phyloP scores from a whole-genome alignment of 345 rosid genomes.

The Brassica nigra region DNA sequence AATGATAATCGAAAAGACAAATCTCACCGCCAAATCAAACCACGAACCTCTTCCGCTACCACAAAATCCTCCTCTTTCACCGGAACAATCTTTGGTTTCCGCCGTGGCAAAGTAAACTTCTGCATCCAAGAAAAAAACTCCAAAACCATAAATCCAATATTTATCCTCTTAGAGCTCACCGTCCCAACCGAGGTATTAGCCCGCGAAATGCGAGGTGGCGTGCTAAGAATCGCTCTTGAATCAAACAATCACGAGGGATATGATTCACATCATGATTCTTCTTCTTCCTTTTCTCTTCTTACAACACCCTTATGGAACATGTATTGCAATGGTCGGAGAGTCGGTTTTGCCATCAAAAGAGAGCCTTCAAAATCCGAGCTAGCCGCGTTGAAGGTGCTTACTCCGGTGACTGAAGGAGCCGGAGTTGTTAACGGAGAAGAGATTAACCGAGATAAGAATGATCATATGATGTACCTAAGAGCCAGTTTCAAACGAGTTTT shows the following conservation, averaged over 20 bases:
- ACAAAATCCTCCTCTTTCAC: conserved; percentile 46
- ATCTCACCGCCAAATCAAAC: conserved; percentile 9
- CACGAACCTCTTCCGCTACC: conserved; percentile 21
- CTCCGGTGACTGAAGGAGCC: conserved; percentile 59
- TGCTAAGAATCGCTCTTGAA: conserved; percentile 62
- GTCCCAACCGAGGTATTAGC: conserved; percentile 56
- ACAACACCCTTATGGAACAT: conserved; percentile 61
- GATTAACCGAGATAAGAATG: conserved; percentile 33
- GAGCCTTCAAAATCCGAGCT: conserved; percentile 49
- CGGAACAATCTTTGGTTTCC: conserved; percentile 66
- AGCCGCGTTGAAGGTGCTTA: conserved; percentile 54
- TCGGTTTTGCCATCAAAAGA: conserved; percentile 64
- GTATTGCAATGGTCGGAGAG: conserved; percentile 70
- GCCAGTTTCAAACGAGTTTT: conserved; percentile 57
- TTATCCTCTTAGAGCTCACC: conserved; percentile 59
- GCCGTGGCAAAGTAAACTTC: conserved; percentile 61
- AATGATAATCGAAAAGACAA: conserved; percentile 33
- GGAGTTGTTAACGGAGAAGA: conserved; percentile 55
- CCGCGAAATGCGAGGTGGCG: conserved; percentile 65
- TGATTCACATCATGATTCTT: conserved; percentile 10
- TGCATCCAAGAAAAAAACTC: conserved; percentile 59
- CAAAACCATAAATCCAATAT: conserved; percentile 50
- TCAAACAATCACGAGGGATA: conserved; percentile 24
- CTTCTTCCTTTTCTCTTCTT: conserved; percentile 40
- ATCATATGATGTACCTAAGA: conserved; percentile 63